Percentiles rank a stretch among this genome's conserved stretches.
Conservation (phyloP, 352 stramenopile species). For the Phytophthora rubi region DNA sequence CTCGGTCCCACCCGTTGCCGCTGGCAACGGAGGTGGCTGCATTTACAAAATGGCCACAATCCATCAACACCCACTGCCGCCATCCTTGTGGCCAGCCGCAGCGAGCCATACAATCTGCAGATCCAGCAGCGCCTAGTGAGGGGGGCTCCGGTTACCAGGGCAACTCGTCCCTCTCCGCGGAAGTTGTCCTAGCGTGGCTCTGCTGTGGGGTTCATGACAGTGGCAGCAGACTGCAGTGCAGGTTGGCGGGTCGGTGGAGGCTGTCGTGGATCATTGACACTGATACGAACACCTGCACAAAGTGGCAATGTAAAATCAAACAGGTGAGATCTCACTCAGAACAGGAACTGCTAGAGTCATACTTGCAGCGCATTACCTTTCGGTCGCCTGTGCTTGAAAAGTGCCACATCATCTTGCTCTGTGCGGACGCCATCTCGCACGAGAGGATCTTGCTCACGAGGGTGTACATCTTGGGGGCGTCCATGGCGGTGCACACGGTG, state of each 20-base stretch:
- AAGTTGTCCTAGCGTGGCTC: conserved; percentile 11
- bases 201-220: conserved; percentile 56
- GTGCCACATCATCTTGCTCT: conserved; percentile 89
- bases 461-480: conserved; percentile 84
- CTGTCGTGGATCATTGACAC: conserved; percentile 86
- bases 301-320: conserved; percentile 7
- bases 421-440: conserved; percentile 77
- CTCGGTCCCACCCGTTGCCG: conserved; percentile 10
- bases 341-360: too few relatives aligned
- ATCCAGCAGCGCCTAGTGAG: conserved; percentile 12
- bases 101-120: conserved; percentile 1
- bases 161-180: conserved; percentile 12
- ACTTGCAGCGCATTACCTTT: conserved; percentile 45
- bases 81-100: background rate
- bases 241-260: conserved; percentile 74
- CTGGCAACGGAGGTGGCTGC: conserved; percentile 11
- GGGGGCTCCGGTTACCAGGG: conserved; percentile 14
- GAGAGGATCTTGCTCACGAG: conserved; percentile 79
- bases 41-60: conserved; percentile 29
- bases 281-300: conserved; percentile 74
- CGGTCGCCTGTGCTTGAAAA: conserved; percentile 72
- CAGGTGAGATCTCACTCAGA: background rate
- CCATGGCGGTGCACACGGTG: conserved; percentile 78
- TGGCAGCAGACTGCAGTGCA: conserved; percentile 81
- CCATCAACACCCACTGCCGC: conserved; percentile 6